Conservation (phyloP, 768 basidiomycete species). For the Leccinum subgranulosum region DNA sequence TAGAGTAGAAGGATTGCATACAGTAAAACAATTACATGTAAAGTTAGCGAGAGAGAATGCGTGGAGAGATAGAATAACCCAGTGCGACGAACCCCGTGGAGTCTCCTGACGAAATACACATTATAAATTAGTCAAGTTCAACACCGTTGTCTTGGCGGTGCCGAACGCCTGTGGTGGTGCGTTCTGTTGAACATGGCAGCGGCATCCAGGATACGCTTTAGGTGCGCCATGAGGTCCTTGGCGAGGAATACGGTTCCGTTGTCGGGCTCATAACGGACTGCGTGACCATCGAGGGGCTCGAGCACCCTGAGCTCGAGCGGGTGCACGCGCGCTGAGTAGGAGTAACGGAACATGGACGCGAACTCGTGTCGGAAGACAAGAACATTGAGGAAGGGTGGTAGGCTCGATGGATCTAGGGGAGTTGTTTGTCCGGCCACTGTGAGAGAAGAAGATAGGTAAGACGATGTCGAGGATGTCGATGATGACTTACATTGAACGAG, state of each 20-base stretch:
- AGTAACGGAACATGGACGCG: slow-evolving; percentile 60
- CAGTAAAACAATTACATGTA: neutral
- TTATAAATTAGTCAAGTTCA: slow-evolving; percentile 1
- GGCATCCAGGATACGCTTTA: slow-evolving; percentile 30
- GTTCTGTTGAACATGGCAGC: slow-evolving; percentile 12
- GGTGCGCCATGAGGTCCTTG: slow-evolving; percentile 35
- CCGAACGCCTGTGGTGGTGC: slow-evolving; percentile 1
- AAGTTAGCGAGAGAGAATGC: neutral
- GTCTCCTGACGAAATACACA: neutral
- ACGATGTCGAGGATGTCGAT: neutral
- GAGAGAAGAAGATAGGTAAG: neutral
- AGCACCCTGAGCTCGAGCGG: slow-evolving; percentile 44
- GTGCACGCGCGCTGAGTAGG: slow-evolving; percentile 42
- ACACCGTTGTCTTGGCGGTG: slow-evolving; percentile 4
- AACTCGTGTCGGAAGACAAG: slow-evolving; percentile 49
- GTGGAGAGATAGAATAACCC: neutral
- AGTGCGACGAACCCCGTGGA: neutral
- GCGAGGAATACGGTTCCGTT: slow-evolving; percentile 59
- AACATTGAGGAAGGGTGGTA: slow-evolving; percentile 20
- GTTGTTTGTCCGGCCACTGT: slow-evolving; percentile 18
- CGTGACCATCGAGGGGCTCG: slow-evolving; percentile 46
- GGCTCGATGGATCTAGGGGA: slow-evolving; percentile 8
- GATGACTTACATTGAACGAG: slow-evolving; percentile 28
- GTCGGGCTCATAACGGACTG: slow-evolving; percentile 55
- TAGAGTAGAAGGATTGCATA: neutral